Base-by-base conservation (phyloP, 257 asterid species). In the Nicotiana tabacum region DNA sequence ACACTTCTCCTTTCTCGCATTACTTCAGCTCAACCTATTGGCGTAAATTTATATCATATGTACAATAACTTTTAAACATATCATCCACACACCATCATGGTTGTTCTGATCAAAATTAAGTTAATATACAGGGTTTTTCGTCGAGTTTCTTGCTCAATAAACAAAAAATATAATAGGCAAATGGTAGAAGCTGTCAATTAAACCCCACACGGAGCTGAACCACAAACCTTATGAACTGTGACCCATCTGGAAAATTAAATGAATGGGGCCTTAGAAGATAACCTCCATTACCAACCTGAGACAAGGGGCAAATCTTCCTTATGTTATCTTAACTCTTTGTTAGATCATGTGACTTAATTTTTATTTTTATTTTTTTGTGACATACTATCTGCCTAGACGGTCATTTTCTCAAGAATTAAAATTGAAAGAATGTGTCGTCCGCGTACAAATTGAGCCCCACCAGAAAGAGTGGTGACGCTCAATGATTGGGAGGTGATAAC, bases 401-500 rank as follows among this genome's bases (percentile, higher is more conserved):
- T 15, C 0, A 33, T 32, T 27, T 15, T 74, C 10, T 48, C 43
- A 48, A 15, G 27, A 48, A 48, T 74, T 48, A 13, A 74, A 48
- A 48, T 48, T 27, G 43, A 74, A 74, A 6, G 15, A 74, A 48
- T 24, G 3, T 72, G 24, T 24, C 51, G 48, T 74, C 79, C 79
- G 57, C 18, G 17, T 53, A 74, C 48, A 6, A 13, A 43, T 32
- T 48, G 48, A 57, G 64, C 11, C 27, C 60, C 32, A 64, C 46
- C 74, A 83, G 61, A 83, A 66, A 62, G 87, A 78, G 84, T 67
- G 87, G 90, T 78, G 86, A 64, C 57, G 87, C 70, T 77, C 74
- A 68, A 83, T 82, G 87, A 87, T 86, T 84, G 87, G 83, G 90
- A 89, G 5, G 82, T 88, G 82, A 79, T 83, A 85, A 84, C 86